Evolutionary conservation across 73 alveolate species (phyloP).

Genomic region (Paramecium caudatum): DNA sequence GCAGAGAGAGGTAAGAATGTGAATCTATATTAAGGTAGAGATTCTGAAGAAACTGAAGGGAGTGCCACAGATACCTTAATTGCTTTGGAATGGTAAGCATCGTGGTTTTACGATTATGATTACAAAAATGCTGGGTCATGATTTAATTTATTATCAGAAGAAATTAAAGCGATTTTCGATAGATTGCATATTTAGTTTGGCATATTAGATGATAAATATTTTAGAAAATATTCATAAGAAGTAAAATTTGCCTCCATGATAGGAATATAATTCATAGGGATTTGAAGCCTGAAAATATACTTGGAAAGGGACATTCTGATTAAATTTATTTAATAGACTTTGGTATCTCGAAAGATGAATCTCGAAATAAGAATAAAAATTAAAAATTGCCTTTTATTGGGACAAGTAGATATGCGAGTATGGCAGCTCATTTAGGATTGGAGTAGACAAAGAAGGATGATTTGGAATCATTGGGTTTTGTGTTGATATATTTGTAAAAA

Average conservation of each 20-base stretch:
- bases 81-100: slow-evolving; percentile 78
- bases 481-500: background rate
- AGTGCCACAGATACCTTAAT: slow-evolving; percentile 70
- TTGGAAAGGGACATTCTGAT: background rate
- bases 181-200: slow-evolving; percentile 14
- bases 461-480: slow-evolving; percentile 20
- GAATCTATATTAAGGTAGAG: slow-evolving; percentile 23
- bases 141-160: background rate
- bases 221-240: slow-evolving; percentile 28
- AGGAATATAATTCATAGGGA: slow-evolving; percentile 62
- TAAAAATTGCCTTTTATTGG: slow-evolving; percentile 9
- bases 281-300: slow-evolving; percentile 52
- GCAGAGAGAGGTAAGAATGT: background rate
- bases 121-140: slow-evolving; percentile 87
- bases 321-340: slow-evolving; percentile 32
- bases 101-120: slow-evolving; percentile 84
- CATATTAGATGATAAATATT: background rate
- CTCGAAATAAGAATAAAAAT: background rate
- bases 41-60: slow-evolving; percentile 27
- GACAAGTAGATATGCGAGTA: slow-evolving; percentile 10
- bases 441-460: slow-evolving; percentile 9
- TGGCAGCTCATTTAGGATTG: background rate
- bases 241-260: background rate
- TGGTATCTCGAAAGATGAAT: slow-evolving; percentile 46
- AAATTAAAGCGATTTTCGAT: background rate